These are phyloP conservation scores for Achlya hypogyna DNA, from an alignment of 352 stramenopile genomes.

Conservation along the genomic window DNA sequence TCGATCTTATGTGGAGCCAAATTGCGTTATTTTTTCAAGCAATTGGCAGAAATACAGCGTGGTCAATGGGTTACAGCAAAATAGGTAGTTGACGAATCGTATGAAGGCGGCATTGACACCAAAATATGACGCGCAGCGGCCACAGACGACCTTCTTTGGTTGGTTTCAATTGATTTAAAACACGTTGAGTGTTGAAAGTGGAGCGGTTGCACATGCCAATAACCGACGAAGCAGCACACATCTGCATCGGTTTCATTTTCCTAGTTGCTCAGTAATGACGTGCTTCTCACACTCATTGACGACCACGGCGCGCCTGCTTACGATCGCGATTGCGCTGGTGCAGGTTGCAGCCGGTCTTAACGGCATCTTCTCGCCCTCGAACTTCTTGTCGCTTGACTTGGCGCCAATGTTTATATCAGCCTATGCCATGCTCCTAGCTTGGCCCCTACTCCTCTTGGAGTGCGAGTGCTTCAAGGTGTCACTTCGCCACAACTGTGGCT, in stretches of 20 bases:
- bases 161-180: too few relatives aligned
- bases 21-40: too few relatives aligned
- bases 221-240: background rate
- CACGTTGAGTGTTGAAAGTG: too few relatives aligned
- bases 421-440: constrained; percentile 40
- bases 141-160: too few relatives aligned
- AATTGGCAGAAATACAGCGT: too few relatives aligned
- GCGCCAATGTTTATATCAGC: constrained; percentile 36
- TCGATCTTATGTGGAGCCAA: too few relatives aligned
- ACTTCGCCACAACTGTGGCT: constrained; percentile 46
- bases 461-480: constrained; percentile 41
- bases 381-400: constrained; percentile 34
- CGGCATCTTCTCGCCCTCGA: constrained; percentile 24
- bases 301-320: constrained; percentile 26
- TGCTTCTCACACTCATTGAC: background rate
- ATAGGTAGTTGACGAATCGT: too few relatives aligned
- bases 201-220: too few relatives aligned
- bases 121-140: too few relatives aligned
- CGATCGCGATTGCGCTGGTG: constrained; percentile 33
- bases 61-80: too few relatives aligned
- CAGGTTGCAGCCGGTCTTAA: constrained; percentile 36
- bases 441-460: constrained; percentile 42
- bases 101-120: too few relatives aligned
- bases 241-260: background rate
- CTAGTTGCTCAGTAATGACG: background rate